phyloP scores from a whole-genome alignment of 768 basidiomycete genomes.

The Agrocybe pediades region DNA sequence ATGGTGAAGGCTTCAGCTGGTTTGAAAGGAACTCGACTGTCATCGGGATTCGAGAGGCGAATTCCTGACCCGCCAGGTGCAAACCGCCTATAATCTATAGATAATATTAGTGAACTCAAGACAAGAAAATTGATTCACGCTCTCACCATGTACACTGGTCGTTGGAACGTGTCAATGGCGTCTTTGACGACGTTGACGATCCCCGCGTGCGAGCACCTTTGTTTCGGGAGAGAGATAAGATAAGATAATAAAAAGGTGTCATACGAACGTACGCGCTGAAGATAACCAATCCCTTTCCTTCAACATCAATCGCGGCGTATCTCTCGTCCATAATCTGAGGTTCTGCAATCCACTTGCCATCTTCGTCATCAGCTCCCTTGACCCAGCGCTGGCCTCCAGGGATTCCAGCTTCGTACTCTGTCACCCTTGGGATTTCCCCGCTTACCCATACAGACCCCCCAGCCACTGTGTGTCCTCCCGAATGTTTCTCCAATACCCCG shows the following conservation, averaged over 20 bases:
- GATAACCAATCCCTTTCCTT: slow-evolving; percentile 79
- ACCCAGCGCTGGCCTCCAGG: slow-evolving; percentile 69
- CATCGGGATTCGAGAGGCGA: slow-evolving; percentile 58
- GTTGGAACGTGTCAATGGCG: slow-evolving; percentile 57
- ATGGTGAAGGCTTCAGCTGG: slow-evolving; percentile 61
- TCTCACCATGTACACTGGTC: slow-evolving; percentile 77
- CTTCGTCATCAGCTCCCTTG: slow-evolving; percentile 19
- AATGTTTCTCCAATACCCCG: slow-evolving; percentile 56
- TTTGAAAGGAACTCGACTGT: slow-evolving; percentile 73
- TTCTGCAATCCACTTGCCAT: slow-evolving; percentile 54
- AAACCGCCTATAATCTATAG: slow-evolving; percentile 75
- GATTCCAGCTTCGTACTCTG: slow-evolving; percentile 68
- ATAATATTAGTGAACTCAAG: background rate
- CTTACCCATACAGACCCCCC: slow-evolving; percentile 72
- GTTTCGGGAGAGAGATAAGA: background rate
- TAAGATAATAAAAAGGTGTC: background rate
- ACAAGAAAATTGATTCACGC: background rate
- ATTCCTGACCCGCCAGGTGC: slow-evolving; percentile 77
- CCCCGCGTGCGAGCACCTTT: slow-evolving; percentile 72
- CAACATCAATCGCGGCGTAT: slow-evolving; percentile 74
- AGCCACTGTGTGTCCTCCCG: slow-evolving; percentile 66
- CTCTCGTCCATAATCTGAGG: slow-evolving; percentile 84
- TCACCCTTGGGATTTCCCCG: slow-evolving; percentile 76
- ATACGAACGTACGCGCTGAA: slow-evolving; percentile 72
- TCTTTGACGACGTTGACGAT: slow-evolving; percentile 83